Base-by-base conservation (phyloP, 2,329 filamentous ascomycete genomes). In the Phialophora macrospora region DNA sequence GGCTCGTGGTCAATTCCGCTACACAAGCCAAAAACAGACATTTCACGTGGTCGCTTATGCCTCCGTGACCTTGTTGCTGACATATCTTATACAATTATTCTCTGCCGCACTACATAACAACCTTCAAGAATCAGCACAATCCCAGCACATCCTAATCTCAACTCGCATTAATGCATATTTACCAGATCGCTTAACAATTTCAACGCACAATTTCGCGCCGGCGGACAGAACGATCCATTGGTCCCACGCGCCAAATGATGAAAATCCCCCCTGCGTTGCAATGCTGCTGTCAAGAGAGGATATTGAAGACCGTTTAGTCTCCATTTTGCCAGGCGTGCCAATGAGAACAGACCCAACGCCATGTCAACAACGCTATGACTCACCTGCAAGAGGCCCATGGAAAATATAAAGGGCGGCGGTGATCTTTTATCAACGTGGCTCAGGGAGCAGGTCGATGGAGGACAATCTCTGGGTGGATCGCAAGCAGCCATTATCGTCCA, bases 271-370 rank as follows among this genome's bases (percentile, higher is more conserved):
- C 14, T 41, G 14, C 14, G 14, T 41, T 41, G 38, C 17, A 44
- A 44, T 7, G 6, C 17, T 17, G 17, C 38, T 44, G 38, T 44
- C 22, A 9, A 26, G 24, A 28, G 48, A 51, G 5, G 38, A 46
- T 12, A 49, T 41, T n/a, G 56, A 59, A 49, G 56, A 49, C 56
- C 56, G 56, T 17, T 22, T 8, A 49, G 41, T 59, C 56, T 49
- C 56, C 55, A 48, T 30, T 30, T 58, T 32, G 22, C 8, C 32
- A 17, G 32, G 6, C 11, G 20, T 58, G 17, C 55, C 55, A 58
- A 60, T 60, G 58, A 60, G 58, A 6, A 12, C 12, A 5, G 14
- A 44, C 38, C 26, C 9, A 4, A 17, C 8, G 55, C 41, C 55
- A 49, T 24, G 41, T 58, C 55, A 58, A 58, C 55, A 41, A 5